Conservation (phyloP, 257 asterid species). For the Anisodus tanguticus region DNA sequence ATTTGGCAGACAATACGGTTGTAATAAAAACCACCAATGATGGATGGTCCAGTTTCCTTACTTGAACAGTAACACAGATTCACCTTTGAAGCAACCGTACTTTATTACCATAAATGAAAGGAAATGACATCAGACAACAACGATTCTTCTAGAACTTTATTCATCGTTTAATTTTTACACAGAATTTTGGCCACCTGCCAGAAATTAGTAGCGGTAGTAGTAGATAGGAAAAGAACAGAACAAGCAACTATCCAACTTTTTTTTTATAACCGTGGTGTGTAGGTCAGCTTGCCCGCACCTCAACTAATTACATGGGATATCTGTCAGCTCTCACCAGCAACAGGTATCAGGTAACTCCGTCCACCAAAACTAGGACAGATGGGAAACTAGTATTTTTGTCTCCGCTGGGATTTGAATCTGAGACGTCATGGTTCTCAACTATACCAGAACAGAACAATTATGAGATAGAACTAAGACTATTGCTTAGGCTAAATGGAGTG, state of each 20-base stretch:
- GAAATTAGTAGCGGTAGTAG: neutral
- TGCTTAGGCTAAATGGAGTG: neutral
- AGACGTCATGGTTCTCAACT: neutral
- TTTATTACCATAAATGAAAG: neutral
- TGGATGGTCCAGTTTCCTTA: neutral
- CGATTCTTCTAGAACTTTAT: neutral
- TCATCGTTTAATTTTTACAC: neutral
- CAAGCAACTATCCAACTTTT: neutral
- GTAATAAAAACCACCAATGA: neutral
- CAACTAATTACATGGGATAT: too few species aligned
- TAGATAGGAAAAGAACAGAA: neutral
- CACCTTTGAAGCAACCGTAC: neutral
- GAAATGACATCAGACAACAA: conserved; percentile 4
- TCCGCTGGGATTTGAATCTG: too few species aligned
- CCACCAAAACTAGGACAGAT: too few species aligned
- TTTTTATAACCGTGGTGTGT: too few species aligned
- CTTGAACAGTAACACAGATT: conserved; percentile 6
- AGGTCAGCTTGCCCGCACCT: too few species aligned
- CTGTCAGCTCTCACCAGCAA: too few species aligned
- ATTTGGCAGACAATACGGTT: neutral
- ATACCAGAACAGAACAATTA: neutral
- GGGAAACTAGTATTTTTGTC: too few species aligned
- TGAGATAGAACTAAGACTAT: neutral
- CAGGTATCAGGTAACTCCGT: too few species aligned
- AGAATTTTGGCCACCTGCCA: neutral